A percentile compares a stretch with the other conserved stretches of the same genome.
These are phyloP conservation scores for Phaeomoniella chlamydospora DNA, from an alignment of 2,329 filamentous ascomycete species.

Conservation along the genomic window DNA sequence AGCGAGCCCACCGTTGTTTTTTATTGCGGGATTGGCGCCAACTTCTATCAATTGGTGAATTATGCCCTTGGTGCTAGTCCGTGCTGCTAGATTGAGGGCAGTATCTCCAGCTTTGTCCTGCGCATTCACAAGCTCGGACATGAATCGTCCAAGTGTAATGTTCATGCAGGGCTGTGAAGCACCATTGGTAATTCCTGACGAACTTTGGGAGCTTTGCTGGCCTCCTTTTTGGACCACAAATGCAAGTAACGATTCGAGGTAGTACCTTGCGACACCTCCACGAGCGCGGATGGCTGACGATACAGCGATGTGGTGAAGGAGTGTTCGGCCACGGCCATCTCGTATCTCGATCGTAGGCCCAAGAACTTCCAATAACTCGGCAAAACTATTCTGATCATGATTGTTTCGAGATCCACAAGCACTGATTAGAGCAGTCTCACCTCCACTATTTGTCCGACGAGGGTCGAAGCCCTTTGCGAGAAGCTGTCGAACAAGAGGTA, in stretches of 20 bases:
- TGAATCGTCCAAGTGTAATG: constrained; percentile 83
- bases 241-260: constrained; percentile 84
- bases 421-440: constrained; percentile 85
- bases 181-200: constrained; percentile 30
- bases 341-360: constrained; percentile 81
- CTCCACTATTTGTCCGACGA: constrained; percentile 72
- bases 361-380: constrained; percentile 76
- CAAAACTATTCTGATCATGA: constrained; percentile 78
- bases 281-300: constrained; percentile 92
- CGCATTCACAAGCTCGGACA: constrained; percentile 92
- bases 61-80: constrained; percentile 86
- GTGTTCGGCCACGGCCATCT: constrained; percentile 78
- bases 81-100: constrained; percentile 80
- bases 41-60: constrained; percentile 95
- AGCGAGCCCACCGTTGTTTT: constrained; percentile 76
- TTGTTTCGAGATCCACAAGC: constrained; percentile 91
- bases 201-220: constrained; percentile 26
- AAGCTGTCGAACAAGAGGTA: constrained; percentile 66
- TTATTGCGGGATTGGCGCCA: constrained; percentile 80
- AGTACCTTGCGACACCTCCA: constrained; percentile 84
- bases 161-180: constrained; percentile 13
- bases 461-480: constrained; percentile 77
- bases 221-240: constrained; percentile 83
- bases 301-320: constrained; percentile 90
- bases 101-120: constrained; percentile 92